A percentile compares a stretch with the other conserved stretches of the same genome.
phyloP scores from a whole-genome alignment of 192 early-diverging fungal species.

The Backusella sp. region DNA sequence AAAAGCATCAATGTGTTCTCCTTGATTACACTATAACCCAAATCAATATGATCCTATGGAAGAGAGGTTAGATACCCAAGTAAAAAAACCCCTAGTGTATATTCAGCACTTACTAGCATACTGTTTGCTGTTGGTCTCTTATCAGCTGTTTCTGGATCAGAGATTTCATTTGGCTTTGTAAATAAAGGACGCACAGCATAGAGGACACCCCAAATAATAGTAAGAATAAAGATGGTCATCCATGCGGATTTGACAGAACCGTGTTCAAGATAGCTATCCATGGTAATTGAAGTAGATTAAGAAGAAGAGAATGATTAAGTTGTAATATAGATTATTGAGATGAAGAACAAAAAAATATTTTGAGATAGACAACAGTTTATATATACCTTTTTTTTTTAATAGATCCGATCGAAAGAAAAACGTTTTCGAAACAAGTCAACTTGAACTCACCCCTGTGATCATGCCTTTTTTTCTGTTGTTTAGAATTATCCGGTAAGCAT shows the following conservation, averaged over 20 bases:
- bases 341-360: too few species aligned
- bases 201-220: background rate
- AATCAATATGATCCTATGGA: background rate
- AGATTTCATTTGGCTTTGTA: background rate
- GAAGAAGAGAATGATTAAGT: too few species aligned
- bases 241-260: background rate
- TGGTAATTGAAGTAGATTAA: background rate
- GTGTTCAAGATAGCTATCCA: background rate
- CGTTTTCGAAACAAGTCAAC: background rate
- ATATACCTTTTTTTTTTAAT: background rate
- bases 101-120: background rate
- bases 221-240: background rate
- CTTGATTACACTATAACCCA: background rate
- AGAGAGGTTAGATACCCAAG: background rate
- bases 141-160: background rate
- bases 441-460: background rate
- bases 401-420: background rate
- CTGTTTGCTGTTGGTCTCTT: background rate
- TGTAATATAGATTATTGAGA: too few species aligned
- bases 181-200: background rate
- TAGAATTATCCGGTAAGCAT: background rate
- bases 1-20: background rate
- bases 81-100: too few species aligned
- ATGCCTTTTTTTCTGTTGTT: background rate
- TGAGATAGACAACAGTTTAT: background rate